Evolutionary conservation across 495 filamentous ascomycete genomes (phyloP), one percentile per base, ranked within the genome.

Genomic region (Hypomontagnella monticulosa): DNA sequence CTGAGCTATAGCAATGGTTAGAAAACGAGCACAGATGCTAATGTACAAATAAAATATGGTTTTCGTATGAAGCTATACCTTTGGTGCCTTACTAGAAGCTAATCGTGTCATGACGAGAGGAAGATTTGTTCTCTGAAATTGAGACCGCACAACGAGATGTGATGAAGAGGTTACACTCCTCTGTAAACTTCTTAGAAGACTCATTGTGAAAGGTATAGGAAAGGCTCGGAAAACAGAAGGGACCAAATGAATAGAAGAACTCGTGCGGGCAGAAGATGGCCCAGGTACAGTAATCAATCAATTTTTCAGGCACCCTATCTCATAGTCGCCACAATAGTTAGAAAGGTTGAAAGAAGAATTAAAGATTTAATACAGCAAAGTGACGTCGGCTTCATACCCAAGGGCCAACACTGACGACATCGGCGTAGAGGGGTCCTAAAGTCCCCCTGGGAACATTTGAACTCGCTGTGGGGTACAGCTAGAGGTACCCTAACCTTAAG

Each of bases 1-100:
- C 89, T 93, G 70, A 97, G 86, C 91, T 91, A 62, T 61, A 55
- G 54, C 56, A 56, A 15, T 53, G 64, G 61, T 20, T 14, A n/a
- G 14, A 23, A 42, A 47, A 50, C 41, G 0, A 66, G 30, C 19
- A 47, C 19, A 23, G 46, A 61, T 44, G 19, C 3, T 19, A 34
- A 34, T 12, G 27, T 34, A 51, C 19, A 43, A 20, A 18, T 44
- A 2, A 30, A 3, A 38, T 10, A 33, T 16, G 57, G 5, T 27
- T 11, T n/a, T 36, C 9, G 10, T n/a, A 18, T 9, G 4, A 12
- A 20, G 10, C 36, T 68, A 30, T 47, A 81, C 80, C 68, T 81
- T 80, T 48, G 79, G 79, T 49, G 58, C 72, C 71, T 76, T 81
- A 34, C 73, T 82, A 37, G 80, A 81, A 19, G 79, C 75, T 42